These are phyloP conservation scores for Herpetospermum pedunculosum DNA, from an alignment of 306 rosid species.

Conservation along the genomic window DNA sequence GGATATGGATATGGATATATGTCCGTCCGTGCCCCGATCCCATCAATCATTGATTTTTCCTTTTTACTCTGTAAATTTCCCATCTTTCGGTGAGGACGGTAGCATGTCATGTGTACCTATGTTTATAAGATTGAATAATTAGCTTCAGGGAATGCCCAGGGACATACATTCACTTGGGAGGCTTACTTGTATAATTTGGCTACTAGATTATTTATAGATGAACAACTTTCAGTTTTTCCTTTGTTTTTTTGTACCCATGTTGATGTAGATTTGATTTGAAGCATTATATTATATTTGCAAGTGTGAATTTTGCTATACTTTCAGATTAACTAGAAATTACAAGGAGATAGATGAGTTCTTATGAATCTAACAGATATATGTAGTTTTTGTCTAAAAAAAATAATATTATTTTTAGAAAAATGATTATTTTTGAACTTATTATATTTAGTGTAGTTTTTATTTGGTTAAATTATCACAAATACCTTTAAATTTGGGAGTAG, in stretches of 20 bases:
- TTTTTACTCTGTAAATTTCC: conserved; percentile 3
- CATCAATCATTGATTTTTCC: background rate
- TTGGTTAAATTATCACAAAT: too few relatives aligned
- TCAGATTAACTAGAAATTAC: background rate
- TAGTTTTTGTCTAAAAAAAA: too few relatives aligned
- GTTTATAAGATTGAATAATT: conserved; percentile 9
- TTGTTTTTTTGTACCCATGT: background rate
- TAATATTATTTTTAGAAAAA: too few relatives aligned
- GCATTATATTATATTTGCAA: background rate
- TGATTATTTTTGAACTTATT: too few relatives aligned
- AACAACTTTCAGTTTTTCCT: background rate
- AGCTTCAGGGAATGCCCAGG: background rate
- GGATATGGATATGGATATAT: background rate
- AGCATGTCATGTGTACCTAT: background rate
- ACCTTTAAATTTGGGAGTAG: too few relatives aligned
- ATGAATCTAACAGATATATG: too few relatives aligned
- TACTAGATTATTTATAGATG: conserved; percentile 8
- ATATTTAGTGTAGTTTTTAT: too few relatives aligned
- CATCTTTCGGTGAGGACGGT: background rate
- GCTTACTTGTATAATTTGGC: conserved; percentile 5
- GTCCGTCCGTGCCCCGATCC: background rate
- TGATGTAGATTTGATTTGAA: background rate
- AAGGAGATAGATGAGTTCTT: too few relatives aligned
- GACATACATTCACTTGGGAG: background rate
- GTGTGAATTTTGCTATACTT: background rate